Evolutionary conservation across 805 yeast genomes (phyloP), one percentile per base, ranked within the genome.

Genomic region (Cyberlindnera americana): DNA sequence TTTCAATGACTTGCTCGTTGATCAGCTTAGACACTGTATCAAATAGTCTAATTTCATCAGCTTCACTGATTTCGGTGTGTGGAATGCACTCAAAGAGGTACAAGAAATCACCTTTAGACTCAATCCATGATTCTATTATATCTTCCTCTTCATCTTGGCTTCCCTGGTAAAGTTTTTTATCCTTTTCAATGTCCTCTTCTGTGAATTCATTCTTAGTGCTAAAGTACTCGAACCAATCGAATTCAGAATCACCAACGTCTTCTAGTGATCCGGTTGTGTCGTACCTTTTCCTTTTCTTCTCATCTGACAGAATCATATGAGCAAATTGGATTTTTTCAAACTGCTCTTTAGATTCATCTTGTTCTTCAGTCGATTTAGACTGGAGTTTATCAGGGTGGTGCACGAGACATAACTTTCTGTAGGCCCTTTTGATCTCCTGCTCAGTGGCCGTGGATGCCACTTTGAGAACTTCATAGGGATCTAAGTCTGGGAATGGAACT

Each of bases 271-370:
- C 95, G 0, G 91, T 82, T n/a, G 60, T 55, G 52, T 88, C 95
- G 54, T 76, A 88, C 16, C 73, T 59, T 31, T 65, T 66, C 21
- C 87, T 66, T 46, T 75, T 72, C 26, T 60, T 57, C 1, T 70
- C 64, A 53, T 88, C 93, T 19, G 77, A 67, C 19, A 88, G 64
- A 1, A 88, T 70, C 30, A 81, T 67, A 57, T 84, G 86, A 16
- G 95, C 81, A 52, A 85, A 80, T 56, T 86, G 90, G 15, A 88
- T 71, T 49, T 75, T 64, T 36, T 87, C 83, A 59, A 89, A 88
- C 45, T 51, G 52, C n/a, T 25, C 33, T 38, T 62, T 66, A 25
- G 69, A 58, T 35, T 53, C 62, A 10, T 47, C 60, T 26, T 59
- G 60, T 33, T 61, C 67, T 9, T 57, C 63, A 11, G 42, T 45